Base-by-base conservation (phyloP, 2,329 filamentous ascomycete genomes). In the Microsporum audouinii region DNA sequence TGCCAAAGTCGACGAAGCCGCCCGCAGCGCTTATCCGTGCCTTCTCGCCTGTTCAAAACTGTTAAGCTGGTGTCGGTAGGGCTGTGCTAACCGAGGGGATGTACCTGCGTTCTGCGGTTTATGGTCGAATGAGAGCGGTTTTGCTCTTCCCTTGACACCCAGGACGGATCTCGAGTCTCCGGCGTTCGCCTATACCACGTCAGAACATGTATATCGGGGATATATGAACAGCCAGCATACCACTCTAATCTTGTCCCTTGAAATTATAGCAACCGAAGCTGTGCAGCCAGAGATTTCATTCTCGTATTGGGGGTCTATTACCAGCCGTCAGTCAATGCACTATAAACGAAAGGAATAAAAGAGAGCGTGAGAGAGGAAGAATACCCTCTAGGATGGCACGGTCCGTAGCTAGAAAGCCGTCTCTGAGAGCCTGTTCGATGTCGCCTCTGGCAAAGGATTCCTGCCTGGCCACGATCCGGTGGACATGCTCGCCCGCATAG, bases 211-310 rank as follows among this genome's bases (percentile, higher is more conserved):
- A 58, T 17, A 72, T 64, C 17, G 17, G 17, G 17, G 17, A 41
- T 71, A 69, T 60, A 65, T 58, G 64, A 63, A 62, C 62, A 53
- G 27, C 5, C 5, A 34, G 88, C 91, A 72, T 84, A 99, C 94
- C 71, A 95, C 86, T 78, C 88, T 97, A 74, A 99, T 91, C 78
- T 95, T 96, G 74, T 94, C 87, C 70, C 87, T 86, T 45, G 89
- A 92, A 68, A 97, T 86, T 69, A 99, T 80, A 67, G 88, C 87
- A 67, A 96, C 92, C 59, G 94, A 94, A 59, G 94, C 91, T 65
- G 94, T 99, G 79, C 94, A 99, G 66, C 94, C 94, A 64, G 94
- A 99, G 61, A 97, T 91, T 76, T 99, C 94, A 70, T 97, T 92
- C 73, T 96, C 90, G 73, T 97, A 97, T 76, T 88, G 89, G 66